These are phyloP conservation scores for Candida pseudoviswanathii DNA, from an alignment of 1,139 yeast genomes.

Conservation along the genomic window DNA sequence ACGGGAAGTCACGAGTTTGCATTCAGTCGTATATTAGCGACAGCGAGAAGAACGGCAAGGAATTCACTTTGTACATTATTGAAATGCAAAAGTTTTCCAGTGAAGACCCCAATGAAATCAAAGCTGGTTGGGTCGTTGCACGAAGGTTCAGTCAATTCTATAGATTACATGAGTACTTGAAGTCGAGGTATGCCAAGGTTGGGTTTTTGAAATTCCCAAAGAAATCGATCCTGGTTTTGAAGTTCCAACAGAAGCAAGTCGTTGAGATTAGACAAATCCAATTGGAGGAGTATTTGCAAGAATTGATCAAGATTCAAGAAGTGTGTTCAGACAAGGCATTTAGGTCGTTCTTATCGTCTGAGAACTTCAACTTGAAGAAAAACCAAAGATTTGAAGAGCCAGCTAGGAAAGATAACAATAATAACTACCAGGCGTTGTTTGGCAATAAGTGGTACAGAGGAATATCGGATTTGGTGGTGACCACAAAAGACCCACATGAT, in stretches of 20 bases:
- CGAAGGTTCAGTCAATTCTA: conserved; percentile 85
- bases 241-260: conserved; percentile 61
- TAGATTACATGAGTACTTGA: conserved; percentile 67
- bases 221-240: conserved; percentile 57
- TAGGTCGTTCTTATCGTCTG: conserved; percentile 76
- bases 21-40: conserved; percentile 70
- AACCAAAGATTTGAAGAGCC: conserved; percentile 32
- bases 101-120: conserved; percentile 45
- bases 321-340: conserved; percentile 76
- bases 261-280: conserved; percentile 66
- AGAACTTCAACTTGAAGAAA: conserved; percentile 52
- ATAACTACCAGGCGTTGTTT: conserved; percentile 22
- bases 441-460: conserved; percentile 50
- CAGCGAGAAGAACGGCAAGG: conserved; percentile 54
- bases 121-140: conserved; percentile 89
- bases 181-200: conserved; percentile 53
- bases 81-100: conserved; percentile 64
- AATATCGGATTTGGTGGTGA: conserved; percentile 30
- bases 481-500: conserved; percentile 2
- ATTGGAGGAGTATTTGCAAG: conserved; percentile 63
- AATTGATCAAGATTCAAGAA: conserved; percentile 58
- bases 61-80: conserved; percentile 70
- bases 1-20: conserved; percentile 63
- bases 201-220: conserved; percentile 60
- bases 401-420: conserved; percentile 15